Evolutionary conservation across 352 stramenopile genomes (phyloP), one percentile per base, ranked within the genome.

Genomic region (Phytopythium delawarense): DNA sequence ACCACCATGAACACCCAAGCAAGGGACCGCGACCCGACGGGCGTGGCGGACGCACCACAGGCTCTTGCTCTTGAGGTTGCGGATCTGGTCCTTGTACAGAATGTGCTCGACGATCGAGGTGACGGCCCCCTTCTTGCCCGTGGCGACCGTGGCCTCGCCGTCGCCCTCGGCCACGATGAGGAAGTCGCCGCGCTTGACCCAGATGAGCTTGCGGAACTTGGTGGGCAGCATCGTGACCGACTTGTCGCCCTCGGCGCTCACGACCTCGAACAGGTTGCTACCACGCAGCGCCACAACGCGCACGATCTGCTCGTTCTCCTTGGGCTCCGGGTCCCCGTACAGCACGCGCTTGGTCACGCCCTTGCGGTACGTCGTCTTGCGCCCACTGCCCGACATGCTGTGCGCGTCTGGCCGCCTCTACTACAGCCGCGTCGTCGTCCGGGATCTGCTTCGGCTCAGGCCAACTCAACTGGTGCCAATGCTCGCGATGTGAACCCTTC

Each of bases 51-150:
- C 67, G 49, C 66, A 89, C 97, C 97, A 99, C 5, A 98, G 77
- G 23, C 85, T 79, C 64, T 97, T 97, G 45, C 75, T 76, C 78
- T 98, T 97, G 34, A 99, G 87, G 75, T 99, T 94, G 67, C 98
- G 98, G 55, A 99, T 96, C 82, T 99, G 97, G 65, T 99, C 97
- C 66, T 98, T 98, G 81, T 98, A 98, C 37, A 99, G 70, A 79
- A 99, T 98, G 69, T 98, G 94, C 74, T 96, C 84, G 56, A 99
- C 88, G 52, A 94, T 92, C 42, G 87, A 96, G 46, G 87, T 94
- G 49, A 98, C 90, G 9, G 89, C 91, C 32, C 88, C 89, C 58
- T 94, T 92, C 72, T 92, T 94, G 67, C 88, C 87, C 45, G 78
- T 89, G 21, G 78, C 78, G 30, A 81, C 95, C 57, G 85, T 91